Conservation (phyloP, 2,329 filamentous ascomycete species). For the Berkeleyomyces rouxiae region DNA sequence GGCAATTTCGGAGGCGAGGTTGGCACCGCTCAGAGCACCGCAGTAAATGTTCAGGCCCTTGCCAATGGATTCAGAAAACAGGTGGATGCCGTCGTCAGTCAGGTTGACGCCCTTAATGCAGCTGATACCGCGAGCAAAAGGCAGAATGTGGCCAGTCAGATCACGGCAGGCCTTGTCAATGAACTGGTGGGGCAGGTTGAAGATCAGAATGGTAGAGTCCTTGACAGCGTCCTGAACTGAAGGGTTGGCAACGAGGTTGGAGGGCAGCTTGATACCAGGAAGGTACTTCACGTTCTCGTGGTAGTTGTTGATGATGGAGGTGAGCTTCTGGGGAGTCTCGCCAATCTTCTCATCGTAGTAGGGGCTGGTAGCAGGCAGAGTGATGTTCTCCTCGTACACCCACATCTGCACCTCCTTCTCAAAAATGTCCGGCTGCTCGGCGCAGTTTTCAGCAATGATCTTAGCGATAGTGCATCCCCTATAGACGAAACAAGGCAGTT, state of each 20-base stretch:
- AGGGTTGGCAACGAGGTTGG: slow-evolving; percentile 72
- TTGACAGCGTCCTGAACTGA: slow-evolving; percentile 65
- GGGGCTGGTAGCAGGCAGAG: slow-evolving; percentile 52
- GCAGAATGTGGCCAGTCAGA: slow-evolving; percentile 74
- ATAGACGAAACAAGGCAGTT: not conserved
- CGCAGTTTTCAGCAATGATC: slow-evolving; percentile 85
- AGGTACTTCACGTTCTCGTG: slow-evolving; percentile 99
- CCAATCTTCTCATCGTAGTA: slow-evolving; percentile 50
- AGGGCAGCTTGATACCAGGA: slow-evolving; percentile 65
- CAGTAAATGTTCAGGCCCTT: slow-evolving; percentile 88
- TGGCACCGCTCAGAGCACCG: slow-evolving; percentile 85
- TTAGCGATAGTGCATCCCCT: slow-evolving; percentile 97
- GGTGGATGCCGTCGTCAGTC: slow-evolving; percentile 63
- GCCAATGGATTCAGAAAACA: slow-evolving; percentile 93
- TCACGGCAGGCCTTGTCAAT: slow-evolving; percentile 74
- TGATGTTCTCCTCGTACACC: slow-evolving; percentile 89
- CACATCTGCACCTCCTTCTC: slow-evolving; percentile 92
- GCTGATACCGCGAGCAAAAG: slow-evolving; percentile 82
- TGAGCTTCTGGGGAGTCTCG: slow-evolving; percentile 68
- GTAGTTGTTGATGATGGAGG: slow-evolving; percentile 70
- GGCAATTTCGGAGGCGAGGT: slow-evolving; percentile 90
- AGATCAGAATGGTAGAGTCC: slow-evolving; percentile 76
- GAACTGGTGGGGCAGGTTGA: slow-evolving; percentile 95
- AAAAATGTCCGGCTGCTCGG: slow-evolving; percentile 61
- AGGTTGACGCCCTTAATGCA: slow-evolving; percentile 98